Conservation (phyloP, 257 asterid genomes). For the Nicotiana paniculata region DNA sequence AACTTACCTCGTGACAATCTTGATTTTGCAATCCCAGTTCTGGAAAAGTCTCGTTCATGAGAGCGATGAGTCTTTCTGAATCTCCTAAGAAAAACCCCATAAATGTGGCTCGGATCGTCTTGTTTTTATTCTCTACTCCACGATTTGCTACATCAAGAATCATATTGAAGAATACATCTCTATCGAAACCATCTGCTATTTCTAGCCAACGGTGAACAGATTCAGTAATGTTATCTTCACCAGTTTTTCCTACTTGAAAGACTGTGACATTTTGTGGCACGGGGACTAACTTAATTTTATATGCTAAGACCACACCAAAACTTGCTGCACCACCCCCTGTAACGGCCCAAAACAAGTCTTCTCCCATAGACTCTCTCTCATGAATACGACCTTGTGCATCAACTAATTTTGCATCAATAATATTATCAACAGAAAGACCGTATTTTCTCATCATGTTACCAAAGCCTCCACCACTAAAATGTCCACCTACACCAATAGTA, state of each 20-base stretch:
- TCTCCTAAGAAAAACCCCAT: constrained; percentile 6
- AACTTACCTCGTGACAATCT: constrained; percentile 5
- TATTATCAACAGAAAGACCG: background rate
- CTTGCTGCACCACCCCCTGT: background rate
- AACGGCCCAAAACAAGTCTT: constrained; percentile 1
- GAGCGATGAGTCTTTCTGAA: background rate
- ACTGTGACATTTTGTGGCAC: background rate
- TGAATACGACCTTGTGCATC: background rate
- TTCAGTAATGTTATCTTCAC: background rate
- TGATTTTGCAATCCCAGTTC: background rate
- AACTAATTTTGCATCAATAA: background rate
- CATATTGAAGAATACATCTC: background rate
- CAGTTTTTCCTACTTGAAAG: background rate
- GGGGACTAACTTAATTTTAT: background rate
- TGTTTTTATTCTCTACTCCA: background rate
- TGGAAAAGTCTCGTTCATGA: background rate
- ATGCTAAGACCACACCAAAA: background rate
- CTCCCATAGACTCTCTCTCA: background rate
- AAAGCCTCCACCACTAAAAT: background rate
- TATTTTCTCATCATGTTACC: constrained; percentile 6
- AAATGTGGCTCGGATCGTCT: background rate
- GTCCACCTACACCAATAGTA: background rate
- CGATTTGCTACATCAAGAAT: background rate
- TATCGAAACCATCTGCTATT: background rate
- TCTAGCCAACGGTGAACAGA: background rate